Conservation (phyloP, 2,329 filamentous ascomycete genomes). For the Aureobasidium sp. region DNA sequence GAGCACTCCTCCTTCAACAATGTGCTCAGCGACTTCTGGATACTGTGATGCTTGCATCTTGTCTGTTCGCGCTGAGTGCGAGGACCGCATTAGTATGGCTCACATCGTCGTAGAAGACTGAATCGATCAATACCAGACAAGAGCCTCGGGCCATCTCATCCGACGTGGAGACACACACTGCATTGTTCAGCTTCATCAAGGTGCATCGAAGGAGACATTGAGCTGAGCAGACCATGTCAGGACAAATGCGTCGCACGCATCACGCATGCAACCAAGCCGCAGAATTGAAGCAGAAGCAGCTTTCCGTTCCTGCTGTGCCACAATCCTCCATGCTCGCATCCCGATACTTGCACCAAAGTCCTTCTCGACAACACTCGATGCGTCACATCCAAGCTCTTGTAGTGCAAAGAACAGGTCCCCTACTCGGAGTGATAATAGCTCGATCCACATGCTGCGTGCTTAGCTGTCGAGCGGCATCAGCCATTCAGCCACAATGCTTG, state of each 20-base stretch:
- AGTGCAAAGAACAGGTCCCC: neutral
- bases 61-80: neutral
- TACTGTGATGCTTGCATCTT: neutral
- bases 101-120: neutral
- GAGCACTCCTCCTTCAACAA: neutral
- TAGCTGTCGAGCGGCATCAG: neutral
- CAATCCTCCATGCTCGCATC: neutral
- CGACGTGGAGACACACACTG: conserved; percentile 5
- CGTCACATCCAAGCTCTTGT: neutral
- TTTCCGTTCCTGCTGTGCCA: neutral
- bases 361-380: neutral
- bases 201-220: neutral
- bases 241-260: neutral
- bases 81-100: neutral
- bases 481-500: neutral
- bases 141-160: neutral
- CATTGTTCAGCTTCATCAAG: conserved; percentile 12
- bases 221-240: neutral
- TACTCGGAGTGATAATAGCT: neutral
- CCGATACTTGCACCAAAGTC: neutral
- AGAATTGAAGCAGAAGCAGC: neutral
- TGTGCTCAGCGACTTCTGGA: neutral
- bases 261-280: neutral
- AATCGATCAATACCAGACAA: neutral
- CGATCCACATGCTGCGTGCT: neutral